Evolutionary conservation across 2,329 filamentous ascomycete species (phyloP), one percentile per base, ranked within the genome.

Genomic region (Colletotrichum eremochloae): DNA sequence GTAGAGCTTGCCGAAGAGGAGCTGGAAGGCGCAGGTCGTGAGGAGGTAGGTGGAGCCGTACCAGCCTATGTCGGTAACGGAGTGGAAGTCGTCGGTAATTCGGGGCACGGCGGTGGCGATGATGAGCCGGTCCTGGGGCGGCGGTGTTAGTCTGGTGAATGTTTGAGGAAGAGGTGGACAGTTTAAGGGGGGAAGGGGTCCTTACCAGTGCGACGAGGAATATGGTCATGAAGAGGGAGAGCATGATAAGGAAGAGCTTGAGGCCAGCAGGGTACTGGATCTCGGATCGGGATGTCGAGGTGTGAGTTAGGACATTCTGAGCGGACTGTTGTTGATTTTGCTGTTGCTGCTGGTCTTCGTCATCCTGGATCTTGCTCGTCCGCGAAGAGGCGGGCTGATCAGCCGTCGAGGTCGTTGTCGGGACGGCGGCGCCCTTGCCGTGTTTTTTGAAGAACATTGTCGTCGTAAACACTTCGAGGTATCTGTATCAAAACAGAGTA

Each of bases 21-120:
- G 76, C 72, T 80, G 78, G 50, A 78, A 80, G 48, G 77, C 76
- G 64, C 77, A 76, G 52, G 75, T 74, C n/a, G 78, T 76, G 14
- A 80, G 69, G 14, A 80, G 71, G 67, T 79, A 80, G 8, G 77
- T 75, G 24, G 74, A 76, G 14, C 78, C 79, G 68, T 79, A 80
- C 79, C 78, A 80, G 44, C 78, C 77, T 29, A 80, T 76, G 53
- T 79, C 78, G 15, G 73, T 74, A 24, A 76, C 73, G 9, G 76
- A 77, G 62, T 77, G 75, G 56, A 79, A 80, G 24, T 78, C 76
- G 72, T 80, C 76, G 1, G 79, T 80, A 67, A 81, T 81, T 63
- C 74, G 74, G 14, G 79, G 79, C 8, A 81, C 77, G 8, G 78
- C 78, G 0, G 82, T 84, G 4, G 82, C 83, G 50, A 85, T 80